Conservation (phyloP, 2,329 filamentous ascomycete genomes). For the Neonectria coccinea region DNA sequence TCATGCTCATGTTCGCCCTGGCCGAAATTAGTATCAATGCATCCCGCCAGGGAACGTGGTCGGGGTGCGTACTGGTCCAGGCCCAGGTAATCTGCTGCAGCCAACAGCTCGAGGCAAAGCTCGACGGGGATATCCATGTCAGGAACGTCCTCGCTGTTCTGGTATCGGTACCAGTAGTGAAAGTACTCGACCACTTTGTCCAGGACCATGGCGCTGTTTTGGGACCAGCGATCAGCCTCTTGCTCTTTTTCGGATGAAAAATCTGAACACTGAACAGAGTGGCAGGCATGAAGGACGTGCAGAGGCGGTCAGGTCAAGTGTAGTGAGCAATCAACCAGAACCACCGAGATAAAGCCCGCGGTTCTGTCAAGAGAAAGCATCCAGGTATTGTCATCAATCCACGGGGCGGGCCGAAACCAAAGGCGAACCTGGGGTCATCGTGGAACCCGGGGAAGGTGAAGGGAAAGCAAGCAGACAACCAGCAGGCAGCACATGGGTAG, state of each 20-base stretch:
- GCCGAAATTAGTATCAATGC: constrained; percentile 46
- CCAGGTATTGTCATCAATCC: constrained; percentile 55
- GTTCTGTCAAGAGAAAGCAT: constrained; percentile 61
- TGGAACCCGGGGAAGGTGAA: constrained; percentile 16
- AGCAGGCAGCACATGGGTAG: constrained; percentile 27
- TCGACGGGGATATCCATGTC: constrained; percentile 86
- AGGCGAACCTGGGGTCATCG: constrained; percentile 14
- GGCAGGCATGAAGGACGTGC: constrained; percentile 29
- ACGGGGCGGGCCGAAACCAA: constrained; percentile 27
- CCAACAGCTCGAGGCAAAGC: constrained; percentile 80
- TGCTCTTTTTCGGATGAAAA: constrained; percentile 26
- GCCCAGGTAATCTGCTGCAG: constrained; percentile 81
- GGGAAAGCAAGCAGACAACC: constrained; percentile 13
- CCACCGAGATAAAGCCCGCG: constrained; percentile 47
- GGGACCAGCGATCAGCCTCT: constrained; percentile 42
- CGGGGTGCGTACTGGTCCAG: constrained; percentile 65
- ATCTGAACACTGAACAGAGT: constrained; percentile 27
- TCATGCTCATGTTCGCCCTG: constrained; percentile 55
- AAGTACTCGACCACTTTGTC: constrained; percentile 88
- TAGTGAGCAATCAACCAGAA: constrained; percentile 66
- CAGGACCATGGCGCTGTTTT: constrained; percentile 74
- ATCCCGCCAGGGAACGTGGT: constrained; percentile 47
- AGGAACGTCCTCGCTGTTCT: constrained; percentile 76
- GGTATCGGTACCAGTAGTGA: constrained; percentile 82
- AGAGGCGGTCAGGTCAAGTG: constrained; percentile 71